These are phyloP conservation scores for Grigorovia transvaalensis DNA, from an alignment of 805 yeast species.

Conservation along the genomic window DNA sequence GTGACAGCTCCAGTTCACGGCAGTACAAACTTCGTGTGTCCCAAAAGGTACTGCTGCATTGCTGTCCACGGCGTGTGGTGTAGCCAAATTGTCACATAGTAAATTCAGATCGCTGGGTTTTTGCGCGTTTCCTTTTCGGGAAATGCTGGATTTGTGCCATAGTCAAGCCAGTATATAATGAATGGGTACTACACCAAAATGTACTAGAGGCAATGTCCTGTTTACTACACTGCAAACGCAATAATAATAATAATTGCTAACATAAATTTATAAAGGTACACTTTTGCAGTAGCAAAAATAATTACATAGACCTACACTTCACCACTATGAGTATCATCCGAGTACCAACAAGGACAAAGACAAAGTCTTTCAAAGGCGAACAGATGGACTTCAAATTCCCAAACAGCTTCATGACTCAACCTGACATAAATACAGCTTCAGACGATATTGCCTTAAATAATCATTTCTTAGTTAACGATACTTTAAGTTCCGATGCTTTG, in stretches of 20 bases:
- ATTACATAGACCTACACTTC: no score
- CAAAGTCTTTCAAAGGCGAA: constrained; percentile 31
- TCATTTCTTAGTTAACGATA: constrained; percentile 22
- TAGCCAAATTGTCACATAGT: neutral
- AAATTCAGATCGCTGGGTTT: neutral
- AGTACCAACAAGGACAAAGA: constrained; percentile 28
- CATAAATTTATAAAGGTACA: neutral
- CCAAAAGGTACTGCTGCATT: neutral
- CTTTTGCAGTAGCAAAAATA: no score
- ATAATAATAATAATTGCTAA: no score
- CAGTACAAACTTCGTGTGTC: neutral
- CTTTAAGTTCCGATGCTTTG: constrained; percentile 1
- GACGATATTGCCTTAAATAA: constrained; percentile 20
- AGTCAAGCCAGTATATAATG: neutral
- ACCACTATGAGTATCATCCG: constrained; percentile 11
- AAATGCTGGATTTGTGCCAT: constrained; percentile 1
- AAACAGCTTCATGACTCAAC: neutral
- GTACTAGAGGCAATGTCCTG: neutral
- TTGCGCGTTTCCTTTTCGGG: neutral
- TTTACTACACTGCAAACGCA: neutral
- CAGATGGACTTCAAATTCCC: constrained; percentile 34
- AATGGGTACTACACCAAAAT: neutral
- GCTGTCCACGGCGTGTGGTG: neutral
- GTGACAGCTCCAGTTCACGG: no score
- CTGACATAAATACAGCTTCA: neutral